These are phyloP conservation scores for Dysphania ambrosioides DNA, from an alignment of 148 eudicot genomes.

Conservation along the genomic window DNA sequence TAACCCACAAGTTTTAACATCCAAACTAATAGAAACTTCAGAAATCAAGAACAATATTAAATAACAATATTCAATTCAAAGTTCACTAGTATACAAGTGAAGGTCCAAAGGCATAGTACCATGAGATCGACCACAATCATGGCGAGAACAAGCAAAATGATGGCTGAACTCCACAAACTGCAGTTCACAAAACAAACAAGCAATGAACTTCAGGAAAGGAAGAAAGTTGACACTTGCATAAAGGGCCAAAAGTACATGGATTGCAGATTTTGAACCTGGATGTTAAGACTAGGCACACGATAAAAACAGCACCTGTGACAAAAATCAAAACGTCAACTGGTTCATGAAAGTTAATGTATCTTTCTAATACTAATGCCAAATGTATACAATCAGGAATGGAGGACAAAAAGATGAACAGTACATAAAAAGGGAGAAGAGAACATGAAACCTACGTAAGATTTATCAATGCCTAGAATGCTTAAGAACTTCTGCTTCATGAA, in stretches of 20 bases:
- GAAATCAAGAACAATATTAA: background rate
- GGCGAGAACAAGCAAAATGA: slow-evolving; percentile 56
- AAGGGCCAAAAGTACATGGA: background rate
- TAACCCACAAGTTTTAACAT: background rate
- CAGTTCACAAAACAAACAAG: slow-evolving; percentile 22
- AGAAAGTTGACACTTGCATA: slow-evolving; percentile 1
- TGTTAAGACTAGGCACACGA: slow-evolving; percentile 56
- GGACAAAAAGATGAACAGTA: background rate
- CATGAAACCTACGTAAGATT: background rate
- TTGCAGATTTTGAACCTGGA: slow-evolving; percentile 40
- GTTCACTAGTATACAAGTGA: background rate
- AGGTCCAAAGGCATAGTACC: slow-evolving; percentile 30
- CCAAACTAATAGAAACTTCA: background rate
- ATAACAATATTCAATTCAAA: background rate
- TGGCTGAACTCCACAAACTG: slow-evolving; percentile 69
- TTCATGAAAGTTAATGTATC: background rate
- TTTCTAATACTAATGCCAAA: background rate
- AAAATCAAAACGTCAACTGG: slow-evolving; percentile 1
- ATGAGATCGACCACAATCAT: slow-evolving; percentile 69
- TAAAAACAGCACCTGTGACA: slow-evolving; percentile 62
- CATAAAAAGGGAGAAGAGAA: background rate
- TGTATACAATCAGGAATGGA: background rate
- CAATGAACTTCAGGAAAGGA: slow-evolving; percentile 12
- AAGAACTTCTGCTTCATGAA: too few species aligned
- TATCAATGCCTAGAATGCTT: too few species aligned